phyloP scores from a whole-genome alignment of 345 rosid genomes.

The Gossypium stocksii region DNA sequence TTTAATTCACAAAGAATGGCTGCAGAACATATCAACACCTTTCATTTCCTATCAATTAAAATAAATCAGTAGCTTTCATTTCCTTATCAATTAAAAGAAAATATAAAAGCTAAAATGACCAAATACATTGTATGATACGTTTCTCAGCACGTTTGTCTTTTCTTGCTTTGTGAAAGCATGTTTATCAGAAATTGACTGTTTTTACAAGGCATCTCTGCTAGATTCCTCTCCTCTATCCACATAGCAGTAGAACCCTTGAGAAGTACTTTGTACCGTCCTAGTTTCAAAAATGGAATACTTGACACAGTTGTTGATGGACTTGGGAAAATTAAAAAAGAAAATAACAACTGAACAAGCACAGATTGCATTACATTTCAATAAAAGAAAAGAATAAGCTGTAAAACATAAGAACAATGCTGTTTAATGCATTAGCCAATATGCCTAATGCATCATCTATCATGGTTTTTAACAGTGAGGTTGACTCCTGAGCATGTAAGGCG shows the following conservation, averaged over 20 bases:
- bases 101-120: background rate
- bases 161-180: conserved; percentile 1
- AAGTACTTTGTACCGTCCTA: conserved; percentile 41
- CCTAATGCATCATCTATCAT: background rate
- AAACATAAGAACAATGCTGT: background rate
- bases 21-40: background rate
- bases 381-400: conserved; percentile 13
- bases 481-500: conserved; percentile 37
- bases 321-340: background rate
- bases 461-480: background rate
- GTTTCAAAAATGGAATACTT: conserved; percentile 17
- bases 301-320: conserved; percentile 12
- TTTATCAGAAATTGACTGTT: conserved; percentile 30
- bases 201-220: conserved; percentile 14
- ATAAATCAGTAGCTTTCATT: conserved; percentile 1
- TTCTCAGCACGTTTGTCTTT: background rate
- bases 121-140: conserved; percentile 8
- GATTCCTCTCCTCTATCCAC: conserved; percentile 25
- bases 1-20: conserved; percentile 18
- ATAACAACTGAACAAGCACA: background rate
- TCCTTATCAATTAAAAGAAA: too few relatives aligned
- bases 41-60: conserved; percentile 1
- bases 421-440: background rate
- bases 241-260: conserved; percentile 21
- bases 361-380: background rate